Evolutionary conservation across 495 filamentous ascomycete species (phyloP), one percentile per base, ranked within the genome.

Genomic region (Penicillium flavigenum): DNA sequence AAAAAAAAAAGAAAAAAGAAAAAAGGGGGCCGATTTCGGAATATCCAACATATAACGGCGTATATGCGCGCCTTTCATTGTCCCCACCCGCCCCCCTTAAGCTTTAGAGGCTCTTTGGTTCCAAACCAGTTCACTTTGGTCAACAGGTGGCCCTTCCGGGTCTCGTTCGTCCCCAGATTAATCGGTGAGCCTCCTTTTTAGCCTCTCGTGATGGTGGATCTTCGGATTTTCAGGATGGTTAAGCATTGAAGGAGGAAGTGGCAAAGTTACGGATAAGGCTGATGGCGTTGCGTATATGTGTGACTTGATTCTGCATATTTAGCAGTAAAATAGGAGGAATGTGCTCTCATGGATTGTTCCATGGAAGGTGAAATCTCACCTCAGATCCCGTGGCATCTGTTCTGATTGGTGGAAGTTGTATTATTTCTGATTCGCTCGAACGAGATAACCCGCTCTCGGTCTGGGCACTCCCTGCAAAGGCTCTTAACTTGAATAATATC

Each of bases 41-140:
- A 29, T 26, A 14, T 27, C 5, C 43, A 22, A 22, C 1, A 46
- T 16, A 16, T 46, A 12, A 14, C 45, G 20, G n/a, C 39, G 8
- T 48, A 20, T 2, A 52, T 42, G 36, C 50, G 36, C n/a, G 1
- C 8, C 41, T 51, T 39, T 19, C 1, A n/a, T 27, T 51, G 8
- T 52, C 50, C 14, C 50, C 50, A 52, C 50, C 24, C 14, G 34
- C 24, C 50, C 36, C 50, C 36, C 11, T 34, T 27, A 42, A 52
- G 50, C 50, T 52, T 52, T 42, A 6, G 20, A 52, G 50, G 34
- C 50, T 52, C 50, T 34, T 52, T 52, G 26, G 19, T 26, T 29
- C 24, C 11, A 52, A 42, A 52, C 31, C 16, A 17, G 34, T n/a
- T 16, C 14, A 34, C 43, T 12, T 46, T 46, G 14, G 44, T 8